Conservation (phyloP, 257 asterid genomes). For the Solanum infundibuliforme region DNA sequence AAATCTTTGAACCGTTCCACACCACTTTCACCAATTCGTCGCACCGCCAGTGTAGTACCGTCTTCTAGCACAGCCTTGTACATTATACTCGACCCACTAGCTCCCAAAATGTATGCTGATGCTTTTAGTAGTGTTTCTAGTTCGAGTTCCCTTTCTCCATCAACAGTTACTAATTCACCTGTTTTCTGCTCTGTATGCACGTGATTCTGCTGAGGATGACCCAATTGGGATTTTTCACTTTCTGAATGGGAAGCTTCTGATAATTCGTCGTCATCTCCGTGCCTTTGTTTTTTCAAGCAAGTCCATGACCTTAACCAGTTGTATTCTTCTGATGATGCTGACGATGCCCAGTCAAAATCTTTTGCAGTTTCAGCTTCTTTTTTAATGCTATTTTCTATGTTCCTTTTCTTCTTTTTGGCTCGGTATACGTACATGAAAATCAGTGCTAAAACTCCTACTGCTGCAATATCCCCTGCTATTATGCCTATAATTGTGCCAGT, state of each 20-base stretch:
- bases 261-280: constrained; percentile 20
- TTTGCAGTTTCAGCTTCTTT: constrained; percentile 35
- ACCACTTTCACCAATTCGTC: constrained; percentile 81
- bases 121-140: constrained; percentile 82
- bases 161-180: constrained; percentile 72
- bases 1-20: constrained; percentile 82
- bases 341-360: constrained; percentile 81
- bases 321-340: constrained; percentile 40
- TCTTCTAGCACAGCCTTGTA: constrained; percentile 93
- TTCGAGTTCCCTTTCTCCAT: constrained; percentile 75
- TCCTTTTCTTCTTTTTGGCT: constrained; percentile 38
- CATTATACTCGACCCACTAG: constrained; percentile 88
- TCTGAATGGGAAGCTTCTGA: constrained; percentile 43
- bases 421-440: constrained; percentile 30
- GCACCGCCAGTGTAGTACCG: constrained; percentile 70
- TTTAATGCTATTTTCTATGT: constrained; percentile 7
- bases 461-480: constrained; percentile 58
- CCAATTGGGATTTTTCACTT: constrained; percentile 3
- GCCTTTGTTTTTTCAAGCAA: constrained; percentile 43
- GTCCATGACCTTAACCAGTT: constrained; percentile 75
- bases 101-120: constrained; percentile 83
- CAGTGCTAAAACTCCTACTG: constrained; percentile 39
- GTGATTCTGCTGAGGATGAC: constrained; percentile 5
- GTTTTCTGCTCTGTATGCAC: constrained; percentile 32
- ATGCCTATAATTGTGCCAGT: constrained; percentile 58